Percentiles rank a stretch among this genome's conserved stretches.
These are phyloP conservation scores for Rhodotorula kratochvilovae DNA, from an alignment of 768 basidiomycete genomes.

Conservation along the genomic window DNA sequence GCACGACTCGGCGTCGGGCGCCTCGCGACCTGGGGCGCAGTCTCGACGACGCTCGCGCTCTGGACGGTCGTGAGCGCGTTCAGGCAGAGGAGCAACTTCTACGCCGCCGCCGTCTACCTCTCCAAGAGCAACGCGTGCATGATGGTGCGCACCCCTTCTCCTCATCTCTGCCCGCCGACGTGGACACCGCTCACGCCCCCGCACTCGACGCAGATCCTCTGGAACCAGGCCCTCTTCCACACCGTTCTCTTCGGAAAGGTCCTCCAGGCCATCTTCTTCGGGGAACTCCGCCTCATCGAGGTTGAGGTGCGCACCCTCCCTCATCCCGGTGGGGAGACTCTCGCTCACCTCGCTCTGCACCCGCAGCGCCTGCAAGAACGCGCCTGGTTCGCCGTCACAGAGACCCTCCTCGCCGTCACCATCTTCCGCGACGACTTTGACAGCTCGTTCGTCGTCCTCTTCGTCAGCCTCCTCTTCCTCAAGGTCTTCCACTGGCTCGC, in stretches of 20 bases:
- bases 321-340: no score
- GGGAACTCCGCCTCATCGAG: constrained; percentile 75
- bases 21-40: constrained; percentile 18
- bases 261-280: constrained; percentile 86
- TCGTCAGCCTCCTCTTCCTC: constrained; percentile 85
- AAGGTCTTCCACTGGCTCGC: constrained; percentile 99
- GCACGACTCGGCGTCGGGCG: not conserved
- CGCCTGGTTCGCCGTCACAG: constrained; percentile 96
- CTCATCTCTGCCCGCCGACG: constrained; percentile 1
- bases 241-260: constrained; percentile 70
- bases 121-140: constrained; percentile 88
- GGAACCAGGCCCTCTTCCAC: constrained; percentile 79
- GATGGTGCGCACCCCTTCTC: constrained; percentile 58
- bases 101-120: constrained; percentile 85
- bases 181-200: not conserved
- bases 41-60: constrained; percentile 18
- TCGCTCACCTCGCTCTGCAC: not conserved
- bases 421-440: constrained; percentile 96
- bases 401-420: constrained; percentile 90
- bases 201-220: constrained; percentile 64
- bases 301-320: constrained; percentile 64
- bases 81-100: constrained; percentile 82
- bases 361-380: constrained; percentile 84
- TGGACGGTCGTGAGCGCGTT: constrained; percentile 74
- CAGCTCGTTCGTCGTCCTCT: constrained; percentile 86